These are phyloP conservation scores for Pharnaceum exiguum DNA, from an alignment of 148 eudicot genomes.

Conservation along the genomic window DNA sequence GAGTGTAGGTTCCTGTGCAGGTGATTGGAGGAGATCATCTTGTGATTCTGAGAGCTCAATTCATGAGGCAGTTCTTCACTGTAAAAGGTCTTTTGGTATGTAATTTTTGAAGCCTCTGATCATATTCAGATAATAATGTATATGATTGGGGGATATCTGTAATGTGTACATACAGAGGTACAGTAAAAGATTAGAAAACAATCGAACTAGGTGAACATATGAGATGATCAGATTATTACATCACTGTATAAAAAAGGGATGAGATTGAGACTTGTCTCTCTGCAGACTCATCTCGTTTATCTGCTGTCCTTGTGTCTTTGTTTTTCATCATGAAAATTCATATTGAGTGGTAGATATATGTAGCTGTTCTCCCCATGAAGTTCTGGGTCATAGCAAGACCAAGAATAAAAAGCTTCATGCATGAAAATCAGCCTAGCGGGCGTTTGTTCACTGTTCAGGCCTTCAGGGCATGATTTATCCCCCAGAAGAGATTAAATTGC, in stretches of 20 bases:
- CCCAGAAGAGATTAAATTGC: too few species aligned
- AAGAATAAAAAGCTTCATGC: conserved; percentile 5
- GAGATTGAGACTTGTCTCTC: conserved; percentile 17
- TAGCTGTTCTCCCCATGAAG: background rate
- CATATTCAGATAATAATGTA: background rate
- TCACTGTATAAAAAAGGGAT: conserved; percentile 7
- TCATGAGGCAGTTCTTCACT: conserved; percentile 88
- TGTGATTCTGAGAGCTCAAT: conserved; percentile 90
- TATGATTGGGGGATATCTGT: background rate
- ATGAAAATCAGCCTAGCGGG: background rate
- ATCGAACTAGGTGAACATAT: conserved; percentile 19
- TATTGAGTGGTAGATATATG: background rate
- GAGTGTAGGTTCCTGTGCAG: conserved; percentile 47
- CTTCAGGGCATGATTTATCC: too few species aligned
- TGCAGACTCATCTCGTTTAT: conserved; percentile 14
- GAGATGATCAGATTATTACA: background rate
- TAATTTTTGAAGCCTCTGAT: conserved; percentile 2
- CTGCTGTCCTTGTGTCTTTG: conserved; percentile 1
- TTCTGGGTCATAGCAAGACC: background rate
- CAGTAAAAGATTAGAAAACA: background rate
- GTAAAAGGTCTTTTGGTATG: conserved; percentile 76
- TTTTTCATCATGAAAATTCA: background rate
- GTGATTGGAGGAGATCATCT: conserved; percentile 50
- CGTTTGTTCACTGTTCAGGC: background rate
- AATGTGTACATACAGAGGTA: conserved; percentile 22